Base-by-base conservation (phyloP, 371 early-diverging fungal species). In the Vairimorpha apis region DNA sequence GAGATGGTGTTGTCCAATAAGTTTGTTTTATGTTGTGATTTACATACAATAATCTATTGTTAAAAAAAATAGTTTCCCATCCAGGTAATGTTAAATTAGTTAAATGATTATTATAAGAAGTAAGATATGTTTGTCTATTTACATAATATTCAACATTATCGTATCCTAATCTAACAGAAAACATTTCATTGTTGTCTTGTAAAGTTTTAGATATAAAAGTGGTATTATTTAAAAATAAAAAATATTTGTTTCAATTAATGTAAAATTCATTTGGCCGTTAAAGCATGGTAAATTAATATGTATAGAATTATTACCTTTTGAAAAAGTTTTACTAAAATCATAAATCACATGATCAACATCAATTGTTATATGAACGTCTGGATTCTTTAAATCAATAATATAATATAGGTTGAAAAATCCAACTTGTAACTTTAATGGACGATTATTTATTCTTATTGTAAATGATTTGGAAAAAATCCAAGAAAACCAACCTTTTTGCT, bases 301-400 rank as follows among this genome's bases (percentile, higher is more conserved):
- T 37, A 60, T 18, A 35, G 3, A 14, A 37, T 2, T 5, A 4
- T 35, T 12, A n/a, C 60, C 60, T 35, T 21, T 5, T 3, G 1
- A 1, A 37, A 60, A 32, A 14, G 60, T 60, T n/a, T 60, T 60
- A 37, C 37, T 35, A 60, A 35, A 60, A 60, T 60, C 60, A 60
- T 60, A 60, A 2, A 60, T 18, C n/a, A 60, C 25, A 60, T 60
- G 32, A 37, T 60, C 60, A 12, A 60, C n/a, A 60, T 60, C 60
- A 12, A 60, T 60, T 21, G 13, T 60, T 8, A 60, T 35, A 60
- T 60, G 32, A 4, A 60, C 60, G 35, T 60, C 60, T 2, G n/a
- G n/a, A 2, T 3, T 35, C n/a, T 1, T 2, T 5, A 60, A 21
- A 16, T 60, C 60, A 8, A 35, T 35, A 23, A 60, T 37, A 60